Base-by-base conservation (phyloP, 768 basidiomycete genomes). In the Mycena galopus region DNA sequence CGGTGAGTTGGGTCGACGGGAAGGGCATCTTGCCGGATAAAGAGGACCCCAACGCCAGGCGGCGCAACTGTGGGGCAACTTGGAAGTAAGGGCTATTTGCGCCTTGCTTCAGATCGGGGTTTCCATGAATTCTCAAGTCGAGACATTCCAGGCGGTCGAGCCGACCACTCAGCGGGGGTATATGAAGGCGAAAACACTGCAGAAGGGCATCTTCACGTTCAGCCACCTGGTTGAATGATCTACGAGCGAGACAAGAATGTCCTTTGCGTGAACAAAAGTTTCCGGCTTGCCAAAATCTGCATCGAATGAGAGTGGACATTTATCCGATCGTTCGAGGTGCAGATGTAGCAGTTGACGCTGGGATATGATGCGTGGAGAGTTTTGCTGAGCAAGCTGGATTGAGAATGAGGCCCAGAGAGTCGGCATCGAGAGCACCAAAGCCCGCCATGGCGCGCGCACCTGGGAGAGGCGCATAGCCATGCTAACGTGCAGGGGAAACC, bases 321-420 rank as follows among this genome's bases (percentile, higher is more conserved):
- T 25, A 16, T 17, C 50, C 7, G 72, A 73, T 8, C 64, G 67
- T 29, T 67, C 56, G 23, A 73, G 67, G 47, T 73, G 72, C 23
- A 69, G 23, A n/a, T 37, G 51, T 23, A 73, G 58, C 23, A 73
- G 23, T 23, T 25, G n/a, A n/a, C n/a, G n/a, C n/a, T n/a, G 19
- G 17, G 30, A 57, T 21, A 64, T 37, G n/a, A 50, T 12, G 27
- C 51, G n/a, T 7, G 17, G 64, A 35, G 33, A 21, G 30, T 14
- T 65, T 6, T 39, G 29, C 6, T 21, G 1, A 19, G 14, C 51
- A 16, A 69, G 23, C n/a, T 58, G 47, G 23, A 73, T 39, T 14
- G 68, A 59, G 59, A 73, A 73, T 44, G 57, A 59, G 25, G 72
- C 67, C 72, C 72, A 73, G n/a, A 73, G 64, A 3, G 7, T 4